Percentiles rank a stretch among this genome's conserved stretches.
Conservation (phyloP, 495 filamentous ascomycete genomes). For the Penicillium longicatenatum region DNA sequence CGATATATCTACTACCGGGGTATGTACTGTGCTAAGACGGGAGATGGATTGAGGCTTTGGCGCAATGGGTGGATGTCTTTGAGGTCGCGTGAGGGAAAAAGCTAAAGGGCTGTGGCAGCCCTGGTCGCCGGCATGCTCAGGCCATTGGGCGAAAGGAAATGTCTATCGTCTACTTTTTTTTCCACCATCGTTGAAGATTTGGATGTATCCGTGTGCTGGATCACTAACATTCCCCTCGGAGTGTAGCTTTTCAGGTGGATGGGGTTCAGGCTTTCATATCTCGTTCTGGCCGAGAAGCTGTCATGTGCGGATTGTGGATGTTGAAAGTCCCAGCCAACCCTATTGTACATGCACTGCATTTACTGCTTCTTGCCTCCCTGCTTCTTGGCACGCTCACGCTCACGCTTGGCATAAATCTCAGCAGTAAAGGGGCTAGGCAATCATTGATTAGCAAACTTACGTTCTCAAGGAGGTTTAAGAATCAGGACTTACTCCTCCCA, state of each 20-base stretch:
- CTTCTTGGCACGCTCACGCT: constrained; percentile 49
- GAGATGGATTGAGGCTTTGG: constrained; percentile 12
- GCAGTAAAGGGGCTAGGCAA: constrained; percentile 80
- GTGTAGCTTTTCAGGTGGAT: background rate
- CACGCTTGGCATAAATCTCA: constrained; percentile 89
- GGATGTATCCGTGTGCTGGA: constrained; percentile 23
- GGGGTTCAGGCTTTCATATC: constrained; percentile 2
- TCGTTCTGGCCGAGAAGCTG: constrained; percentile 12
- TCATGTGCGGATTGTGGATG: constrained; percentile 32
- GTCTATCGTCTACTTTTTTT: constrained; percentile 29
- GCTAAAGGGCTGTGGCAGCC: constrained; percentile 4
- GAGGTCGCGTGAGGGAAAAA: constrained; percentile 30
- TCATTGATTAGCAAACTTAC: constrained; percentile 18
- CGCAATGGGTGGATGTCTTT: constrained; percentile 25
- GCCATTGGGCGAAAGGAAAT: constrained; percentile 1
- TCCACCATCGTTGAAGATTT: constrained; percentile 36
- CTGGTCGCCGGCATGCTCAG: background rate
- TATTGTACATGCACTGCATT: constrained; percentile 17
- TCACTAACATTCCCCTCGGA: constrained; percentile 6
- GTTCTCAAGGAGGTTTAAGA: constrained; percentile 1
- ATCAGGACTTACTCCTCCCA: constrained; percentile 75
- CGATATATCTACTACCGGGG: constrained; percentile 1
- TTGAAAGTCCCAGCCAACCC: constrained; percentile 38
- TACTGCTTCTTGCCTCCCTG: constrained; percentile 45
- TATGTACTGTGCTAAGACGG: background rate